Conservation (phyloP, 345 rosid species). For the Camelina laxa region DNA sequence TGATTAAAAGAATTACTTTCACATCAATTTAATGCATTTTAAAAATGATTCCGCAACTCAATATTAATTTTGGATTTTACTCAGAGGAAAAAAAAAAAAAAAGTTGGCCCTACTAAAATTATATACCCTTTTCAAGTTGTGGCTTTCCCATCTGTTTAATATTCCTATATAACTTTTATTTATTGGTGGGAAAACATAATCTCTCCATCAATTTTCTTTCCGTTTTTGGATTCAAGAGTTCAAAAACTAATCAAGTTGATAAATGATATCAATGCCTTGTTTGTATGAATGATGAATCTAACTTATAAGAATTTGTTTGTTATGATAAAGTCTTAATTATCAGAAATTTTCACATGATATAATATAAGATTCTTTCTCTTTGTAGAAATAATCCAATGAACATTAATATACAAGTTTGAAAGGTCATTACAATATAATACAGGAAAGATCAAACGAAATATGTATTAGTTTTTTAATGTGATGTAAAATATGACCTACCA, state of each 20-base stretch:
- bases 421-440: constrained; percentile 14
- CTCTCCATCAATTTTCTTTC: constrained; percentile 34
- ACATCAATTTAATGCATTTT: constrained; percentile 27
- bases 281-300: constrained; percentile 35
- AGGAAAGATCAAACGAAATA: constrained; percentile 24
- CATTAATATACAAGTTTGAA: constrained; percentile 20
- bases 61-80: constrained; percentile 41
- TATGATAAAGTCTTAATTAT: constrained; percentile 26
- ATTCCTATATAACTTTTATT: constrained; percentile 19
- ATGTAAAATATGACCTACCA: constrained; percentile 37
- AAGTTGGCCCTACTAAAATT: constrained; percentile 40
- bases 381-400: constrained; percentile 31
- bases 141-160: constrained; percentile 25
- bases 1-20: constrained; percentile 4
- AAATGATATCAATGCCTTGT: constrained; percentile 13
- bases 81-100: constrained; percentile 14
- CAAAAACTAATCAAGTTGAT: constrained; percentile 34
- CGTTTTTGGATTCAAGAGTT: constrained; percentile 37
- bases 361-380: constrained; percentile 14
- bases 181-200: constrained; percentile 17
- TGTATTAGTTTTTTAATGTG: constrained; percentile 5
- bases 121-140: constrained; percentile 32
- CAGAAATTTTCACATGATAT: constrained; percentile 30
- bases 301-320: not conserved
- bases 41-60: constrained; percentile 31